phyloP scores from a whole-genome alignment of 192 early-diverging fungal genomes.

The Phycomyces nitens region DNA sequence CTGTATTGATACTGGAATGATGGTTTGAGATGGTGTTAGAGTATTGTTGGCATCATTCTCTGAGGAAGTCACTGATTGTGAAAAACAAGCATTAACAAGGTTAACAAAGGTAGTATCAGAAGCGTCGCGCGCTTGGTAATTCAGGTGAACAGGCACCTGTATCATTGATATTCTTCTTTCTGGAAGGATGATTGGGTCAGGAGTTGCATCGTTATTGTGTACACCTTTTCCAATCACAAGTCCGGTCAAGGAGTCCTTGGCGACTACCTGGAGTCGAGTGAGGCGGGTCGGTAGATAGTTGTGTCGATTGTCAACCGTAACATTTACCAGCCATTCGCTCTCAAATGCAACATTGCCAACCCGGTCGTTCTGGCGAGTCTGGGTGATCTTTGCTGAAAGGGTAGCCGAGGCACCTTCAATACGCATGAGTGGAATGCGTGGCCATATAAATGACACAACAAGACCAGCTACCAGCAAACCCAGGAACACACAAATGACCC shows the following conservation, averaged over 20 bases:
- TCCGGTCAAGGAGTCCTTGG: constrained; percentile 20
- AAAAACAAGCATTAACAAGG: constrained; percentile 22
- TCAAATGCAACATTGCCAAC: constrained; percentile 21
- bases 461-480: background rate
- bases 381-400: constrained; percentile 5
- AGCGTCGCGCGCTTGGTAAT: constrained; percentile 19
- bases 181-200: background rate
- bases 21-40: background rate
- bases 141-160: constrained; percentile 15
- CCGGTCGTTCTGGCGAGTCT: constrained; percentile 8
- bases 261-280: constrained; percentile 8
- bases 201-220: background rate
- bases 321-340: constrained; percentile 21
- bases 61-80: background rate
- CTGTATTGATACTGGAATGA: background rate
- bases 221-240: constrained; percentile 23
- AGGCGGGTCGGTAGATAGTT: constrained; percentile 27
- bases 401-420: constrained; percentile 13
- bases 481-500: constrained; percentile 10
- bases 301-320: constrained; percentile 22
- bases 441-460: constrained; percentile 18
- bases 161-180: constrained; percentile 14
- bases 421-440: constrained; percentile 19
- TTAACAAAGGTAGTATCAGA: constrained; percentile 26
- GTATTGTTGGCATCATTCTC: background rate